Conservation (phyloP, 331 rosid species). For the Quercus phellos region DNA sequence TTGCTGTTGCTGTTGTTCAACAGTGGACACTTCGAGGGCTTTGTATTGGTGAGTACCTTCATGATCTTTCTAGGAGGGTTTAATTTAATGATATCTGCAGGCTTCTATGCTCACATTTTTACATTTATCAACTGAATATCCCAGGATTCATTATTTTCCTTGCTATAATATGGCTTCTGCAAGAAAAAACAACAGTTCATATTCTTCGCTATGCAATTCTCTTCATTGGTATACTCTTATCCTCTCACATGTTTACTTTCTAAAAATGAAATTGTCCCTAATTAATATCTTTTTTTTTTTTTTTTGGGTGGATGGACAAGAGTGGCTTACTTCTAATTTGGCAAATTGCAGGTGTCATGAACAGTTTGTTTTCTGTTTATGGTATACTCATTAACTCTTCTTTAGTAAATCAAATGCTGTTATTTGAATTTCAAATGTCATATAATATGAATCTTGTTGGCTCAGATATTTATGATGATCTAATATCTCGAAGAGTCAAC, state of each 20-base stretch:
- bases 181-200: conserved; percentile 68
- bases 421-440: not conserved
- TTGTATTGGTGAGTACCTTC: conserved; percentile 59
- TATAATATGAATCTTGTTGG: conserved; percentile 1
- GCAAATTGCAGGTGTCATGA: conserved; percentile 85
- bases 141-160: conserved; percentile 82
- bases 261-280: conserved; percentile 15
- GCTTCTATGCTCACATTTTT: conserved; percentile 7
- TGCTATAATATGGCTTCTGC: conserved; percentile 77
- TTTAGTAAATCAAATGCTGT: not conserved
- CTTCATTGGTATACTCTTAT: conserved; percentile 63
- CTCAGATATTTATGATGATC: conserved; percentile 85
- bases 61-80: not conserved
- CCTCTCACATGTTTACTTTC: conserved; percentile 10
- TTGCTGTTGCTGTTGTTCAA: not conserved
- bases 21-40: conserved; percentile 99
- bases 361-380: conserved; percentile 93
- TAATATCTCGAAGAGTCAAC: conserved; percentile 82
- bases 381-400: conserved; percentile 40
- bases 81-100: not conserved
- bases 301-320: conserved; percentile 10
- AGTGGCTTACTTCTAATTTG: conserved; percentile 26
- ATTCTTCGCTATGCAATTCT: conserved; percentile 85
- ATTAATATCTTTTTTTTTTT: not conserved
- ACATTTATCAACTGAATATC: conserved; percentile 20